Evolutionary conservation across 805 yeast genomes (phyloP), one percentile per base, ranked within the genome.

Genomic region (Saturnispora besseyi): DNA sequence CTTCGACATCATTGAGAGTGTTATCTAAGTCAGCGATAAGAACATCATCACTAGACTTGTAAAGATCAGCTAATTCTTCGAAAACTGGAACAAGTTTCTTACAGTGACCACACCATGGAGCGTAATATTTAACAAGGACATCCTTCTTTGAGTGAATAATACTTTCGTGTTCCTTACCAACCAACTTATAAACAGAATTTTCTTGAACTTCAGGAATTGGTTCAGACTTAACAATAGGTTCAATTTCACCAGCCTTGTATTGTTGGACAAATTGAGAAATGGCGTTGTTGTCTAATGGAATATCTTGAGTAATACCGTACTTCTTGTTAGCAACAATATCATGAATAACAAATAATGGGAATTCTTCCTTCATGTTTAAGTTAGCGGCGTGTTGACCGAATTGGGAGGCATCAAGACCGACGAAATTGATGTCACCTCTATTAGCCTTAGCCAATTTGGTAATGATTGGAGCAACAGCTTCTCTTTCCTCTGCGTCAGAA

Each of bases 61-160:
- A 86, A 49, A 84, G 60, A 46, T 72, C 81, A 47, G 91, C 97
- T 57, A 93, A 78, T 64, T 90, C 93, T 65, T 87, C 70, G 64
- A 73, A 84, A 2, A 78, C 78, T 4, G 84, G 82, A 51, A 79
- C 77, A 48, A 91, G 69, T 51, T 79, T 76, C 59, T 81, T 76
- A 68, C 99, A 91, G 66, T 91, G 88, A 7, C 97, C 96, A 71
- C 99, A 91, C 98, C 98, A 90, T 36, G 97, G 96, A 7, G 98
- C 97, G 65, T 84, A 90, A 66, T 90, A 90, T 69, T 89, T 88
- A 22, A 88, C 90, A 18, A 89, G 95, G 34, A 86, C 82, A 64
- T 85, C 91, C 71, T 81, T 84, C 47, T 64, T 62, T 59, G 82
- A 81, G 30, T 67, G 68, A 48, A 87, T 76, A 52, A 87, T 70